Base-by-base conservation (phyloP, 495 filamentous ascomycete species). In the Xylaria acuta region DNA sequence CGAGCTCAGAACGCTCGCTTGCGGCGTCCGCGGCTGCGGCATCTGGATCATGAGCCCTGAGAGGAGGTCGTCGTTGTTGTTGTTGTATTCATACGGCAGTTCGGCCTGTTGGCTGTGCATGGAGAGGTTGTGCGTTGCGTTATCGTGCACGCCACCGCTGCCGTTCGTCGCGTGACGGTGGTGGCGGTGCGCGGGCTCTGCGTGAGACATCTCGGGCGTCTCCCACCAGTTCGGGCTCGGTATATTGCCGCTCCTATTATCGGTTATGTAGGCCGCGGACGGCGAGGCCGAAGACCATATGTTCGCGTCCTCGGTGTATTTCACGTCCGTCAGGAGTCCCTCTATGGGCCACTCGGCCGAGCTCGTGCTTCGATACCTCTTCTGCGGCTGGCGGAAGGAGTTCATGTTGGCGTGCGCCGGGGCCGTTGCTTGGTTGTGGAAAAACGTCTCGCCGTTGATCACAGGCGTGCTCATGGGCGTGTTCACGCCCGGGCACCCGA, bases 31-130 rank as follows among this genome's bases (percentile, higher is more conserved):
- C 6, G 77, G 75, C 32, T 78, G 80, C 30, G 80, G 80, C 78
- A 80, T 80, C 70, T 86, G 82, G 69, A 86, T 80, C 75, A 82
- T 80, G 54, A 83, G 80, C 7, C 80, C 80, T 30, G 76, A 69
- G 73, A 82, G 62, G n/a, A 75, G 72, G 30, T 64, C 53, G 73
- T 70, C 51, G 36, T 25, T 43, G 30, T 64, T 49, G 73, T 70
- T 54, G 36, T 25, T 43, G 65, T 82, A 82, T 6, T 82, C 77
- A 51, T 79, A 80, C 1, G 72, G 45, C 1, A 77, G 60, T 0
- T 77, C 76, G 4, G 62, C 56, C 25, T 72, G 77, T 0, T 76
- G 77, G 67, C 41, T 69, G 74, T 77, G 75, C 71, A 78, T 72
- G 25, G 71, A 38, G 0, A 78, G 51, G 43, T 76, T 72, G 3